phyloP scores from a whole-genome alignment of 2,329 filamentous ascomycete genomes.

The Lanzia echinophila region DNA sequence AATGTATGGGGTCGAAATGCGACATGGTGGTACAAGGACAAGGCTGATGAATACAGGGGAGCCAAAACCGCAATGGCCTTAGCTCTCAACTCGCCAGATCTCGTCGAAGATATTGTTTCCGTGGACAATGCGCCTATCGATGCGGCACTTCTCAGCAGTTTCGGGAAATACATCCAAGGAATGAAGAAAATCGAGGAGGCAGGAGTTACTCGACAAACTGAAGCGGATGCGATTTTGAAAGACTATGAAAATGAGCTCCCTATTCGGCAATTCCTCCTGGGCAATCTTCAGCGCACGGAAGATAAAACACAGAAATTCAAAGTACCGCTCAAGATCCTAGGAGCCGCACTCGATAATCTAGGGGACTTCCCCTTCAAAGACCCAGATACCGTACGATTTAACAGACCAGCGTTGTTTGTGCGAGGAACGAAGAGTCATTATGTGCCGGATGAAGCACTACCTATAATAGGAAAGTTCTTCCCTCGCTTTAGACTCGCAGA shows the following conservation, averaged over 20 bases:
- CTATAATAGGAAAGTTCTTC: slow-evolving; percentile 77
- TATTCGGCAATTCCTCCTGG: slow-evolving; percentile 86
- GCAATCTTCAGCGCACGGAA: slow-evolving; percentile 62
- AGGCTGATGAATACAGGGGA: slow-evolving; percentile 48
- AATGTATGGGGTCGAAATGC: slow-evolving; percentile 52
- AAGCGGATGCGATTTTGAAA: slow-evolving; percentile 73
- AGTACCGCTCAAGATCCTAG: slow-evolving; percentile 69
- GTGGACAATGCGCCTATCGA: slow-evolving; percentile 93
- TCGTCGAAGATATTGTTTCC: slow-evolving; percentile 65
- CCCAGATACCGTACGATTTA: slow-evolving; percentile 60
- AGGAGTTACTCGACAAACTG: slow-evolving; percentile 59
- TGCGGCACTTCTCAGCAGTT: slow-evolving; percentile 65
- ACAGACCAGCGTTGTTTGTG: slow-evolving; percentile 75
- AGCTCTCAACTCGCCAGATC: slow-evolving; percentile 62
- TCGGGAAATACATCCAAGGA: slow-evolving; percentile 71
- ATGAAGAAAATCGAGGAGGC: slow-evolving; percentile 77
- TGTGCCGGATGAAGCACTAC: slow-evolving; percentile 71
- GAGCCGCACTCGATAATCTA: slow-evolving; percentile 61
- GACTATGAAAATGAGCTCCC: slow-evolving; percentile 65
- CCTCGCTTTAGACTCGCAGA: slow-evolving; percentile 67
- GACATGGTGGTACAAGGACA: background rate
- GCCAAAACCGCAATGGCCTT: slow-evolving; percentile 90
- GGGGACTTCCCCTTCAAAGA: slow-evolving; percentile 81
- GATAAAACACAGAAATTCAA: slow-evolving; percentile 61
- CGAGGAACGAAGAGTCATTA: slow-evolving; percentile 72